Evolutionary conservation across 2,329 filamentous ascomycete genomes (phyloP), one percentile per base, ranked within the genome.

Genomic region (Macroventuria anomochaeta): DNA sequence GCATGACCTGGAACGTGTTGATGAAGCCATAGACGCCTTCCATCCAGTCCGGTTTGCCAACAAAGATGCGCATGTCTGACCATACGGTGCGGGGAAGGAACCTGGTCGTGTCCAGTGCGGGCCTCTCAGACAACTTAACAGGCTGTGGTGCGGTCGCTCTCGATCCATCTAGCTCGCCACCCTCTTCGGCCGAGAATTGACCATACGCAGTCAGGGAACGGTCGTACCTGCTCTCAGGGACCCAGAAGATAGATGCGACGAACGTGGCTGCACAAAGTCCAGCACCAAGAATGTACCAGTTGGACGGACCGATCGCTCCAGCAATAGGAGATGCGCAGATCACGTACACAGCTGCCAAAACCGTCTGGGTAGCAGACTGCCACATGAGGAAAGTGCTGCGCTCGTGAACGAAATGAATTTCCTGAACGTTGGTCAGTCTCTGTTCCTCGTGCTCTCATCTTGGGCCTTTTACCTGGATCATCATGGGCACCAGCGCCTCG

Each of bases 401-500:
- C 59, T 80, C 77, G 61, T 80, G 78, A 0, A 80, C 60, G 53
- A 80, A 80, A 57, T 77, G 77, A 10, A 79, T 57, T 23, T 62
- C 59, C 61, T 61, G 15, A 2, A 23, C 7, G 4, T 17, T 11
- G 28, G 11, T 43, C 18, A 43, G 29, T 20, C 17, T n/a, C 1
- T 31, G 3, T 13, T 15, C n/a, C 6, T 33, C 10, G 5, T 15
- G 13, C 15, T 33, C 5, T 33, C 31, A 6, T 33, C 7, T 21
- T 33, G 5, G n/a, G 11, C 17, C 5, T 23, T 55, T 51, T 41
- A 62, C 62, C 53, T 66, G 59, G 11, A 68, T 65, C 59, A 79
- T 77, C 70, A 79, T 70, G 0, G 76, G 76, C 2, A 76, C 72
- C 3, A 79, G 62, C 3, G 76, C 75, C 52, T 79, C 76, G 42